phyloP scores from a whole-genome alignment of 2,329 filamentous ascomycete species.

The Alternaria burnsii region DNA sequence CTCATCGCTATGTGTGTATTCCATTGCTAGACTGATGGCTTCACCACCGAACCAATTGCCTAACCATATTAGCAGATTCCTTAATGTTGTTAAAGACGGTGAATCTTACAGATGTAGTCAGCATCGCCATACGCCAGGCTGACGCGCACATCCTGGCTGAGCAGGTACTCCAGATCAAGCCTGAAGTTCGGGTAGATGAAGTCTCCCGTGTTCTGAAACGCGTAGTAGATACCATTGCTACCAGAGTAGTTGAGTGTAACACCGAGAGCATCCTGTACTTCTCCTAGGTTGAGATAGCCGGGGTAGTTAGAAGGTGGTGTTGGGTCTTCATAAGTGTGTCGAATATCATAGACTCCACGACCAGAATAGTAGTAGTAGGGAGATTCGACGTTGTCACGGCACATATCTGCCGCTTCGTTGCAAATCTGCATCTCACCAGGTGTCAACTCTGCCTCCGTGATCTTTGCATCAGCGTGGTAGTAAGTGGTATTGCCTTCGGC shows the following conservation, averaged over 20 bases:
- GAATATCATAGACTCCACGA: slow-evolving; percentile 61
- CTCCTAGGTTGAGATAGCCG: slow-evolving; percentile 66
- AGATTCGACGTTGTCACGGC: slow-evolving; percentile 64
- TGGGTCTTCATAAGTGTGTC: slow-evolving; percentile 64
- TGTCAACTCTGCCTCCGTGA: slow-evolving; percentile 38
- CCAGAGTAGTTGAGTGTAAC: slow-evolving; percentile 68
- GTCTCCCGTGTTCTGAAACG: slow-evolving; percentile 60
- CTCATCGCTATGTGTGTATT: slow-evolving; percentile 47
- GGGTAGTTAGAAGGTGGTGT: slow-evolving; percentile 61
- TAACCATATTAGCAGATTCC: slow-evolving; percentile 9
- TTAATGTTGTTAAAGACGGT: no score
- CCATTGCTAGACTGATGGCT: slow-evolving; percentile 47
- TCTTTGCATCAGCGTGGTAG: slow-evolving; percentile 26
- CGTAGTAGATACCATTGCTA: slow-evolving; percentile 60
- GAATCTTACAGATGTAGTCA: slow-evolving; percentile 50
- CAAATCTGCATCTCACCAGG: slow-evolving; percentile 55
- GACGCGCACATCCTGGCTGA: slow-evolving; percentile 51
- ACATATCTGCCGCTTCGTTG: slow-evolving; percentile 63
- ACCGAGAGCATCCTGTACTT: slow-evolving; percentile 67
- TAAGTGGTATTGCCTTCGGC: slow-evolving; percentile 44
- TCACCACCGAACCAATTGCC: slow-evolving; percentile 53
- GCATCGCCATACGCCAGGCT: slow-evolving; percentile 48
- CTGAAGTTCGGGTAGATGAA: slow-evolving; percentile 69
- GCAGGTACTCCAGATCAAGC: slow-evolving; percentile 53
- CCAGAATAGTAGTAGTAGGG: slow-evolving; percentile 64